phyloP scores from a whole-genome alignment of 1,139 yeast species.

The Saccharomyces hybrid region DNA sequence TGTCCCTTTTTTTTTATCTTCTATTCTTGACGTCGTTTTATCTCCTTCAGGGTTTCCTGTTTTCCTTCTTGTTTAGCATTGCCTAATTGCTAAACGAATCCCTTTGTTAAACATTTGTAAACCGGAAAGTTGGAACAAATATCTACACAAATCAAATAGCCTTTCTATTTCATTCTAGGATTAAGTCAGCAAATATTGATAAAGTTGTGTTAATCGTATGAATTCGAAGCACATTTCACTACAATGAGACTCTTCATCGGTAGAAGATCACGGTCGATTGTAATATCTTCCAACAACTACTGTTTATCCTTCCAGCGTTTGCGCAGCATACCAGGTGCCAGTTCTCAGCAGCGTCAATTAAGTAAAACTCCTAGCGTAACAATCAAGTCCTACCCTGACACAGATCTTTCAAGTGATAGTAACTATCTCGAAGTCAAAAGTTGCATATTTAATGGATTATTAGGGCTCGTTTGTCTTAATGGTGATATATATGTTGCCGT shows the following conservation, averaged over 20 bases:
- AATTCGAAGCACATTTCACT: neutral
- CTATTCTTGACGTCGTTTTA: neutral
- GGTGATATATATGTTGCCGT: conserved; percentile 51
- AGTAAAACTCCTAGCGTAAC: conserved; percentile 18
- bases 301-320: conserved; percentile 18
- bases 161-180: neutral
- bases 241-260: conserved; percentile 21
- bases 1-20: neutral
- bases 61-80: neutral
- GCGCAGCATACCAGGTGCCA: conserved; percentile 3
- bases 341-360: conserved; percentile 8
- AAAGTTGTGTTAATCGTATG: neutral
- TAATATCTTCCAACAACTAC: conserved; percentile 18
- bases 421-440: conserved; percentile 17
- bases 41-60: neutral
- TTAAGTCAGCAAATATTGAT: neutral
- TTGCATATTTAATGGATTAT: conserved; percentile 43
- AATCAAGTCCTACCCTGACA: conserved; percentile 14
- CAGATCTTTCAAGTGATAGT: conserved; percentile 13
- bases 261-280: conserved; percentile 22
- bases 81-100: neutral
- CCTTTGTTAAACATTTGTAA: neutral
- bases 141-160: neutral
- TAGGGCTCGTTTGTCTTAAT: conserved; percentile 54
- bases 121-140: neutral